Evolutionary conservation across 2,329 filamentous ascomycete genomes (phyloP).

Genomic region (Alternaria sp.): DNA sequence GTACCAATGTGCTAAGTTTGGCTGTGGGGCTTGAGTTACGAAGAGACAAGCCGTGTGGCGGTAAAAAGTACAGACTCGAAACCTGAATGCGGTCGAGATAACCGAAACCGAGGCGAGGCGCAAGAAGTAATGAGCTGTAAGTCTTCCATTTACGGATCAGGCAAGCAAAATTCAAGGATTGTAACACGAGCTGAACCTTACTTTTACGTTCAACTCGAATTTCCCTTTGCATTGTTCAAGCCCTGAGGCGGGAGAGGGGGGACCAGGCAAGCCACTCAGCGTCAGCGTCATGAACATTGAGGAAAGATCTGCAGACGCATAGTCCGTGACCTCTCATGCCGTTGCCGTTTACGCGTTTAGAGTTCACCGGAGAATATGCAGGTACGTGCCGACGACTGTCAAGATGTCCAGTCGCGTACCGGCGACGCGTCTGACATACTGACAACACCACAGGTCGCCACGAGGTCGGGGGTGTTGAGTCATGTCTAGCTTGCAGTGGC

Average conservation of each 20-base stretch:
- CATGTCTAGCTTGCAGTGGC: background rate
- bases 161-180: background rate
- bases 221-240: background rate
- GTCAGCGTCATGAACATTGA: background rate
- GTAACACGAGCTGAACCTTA: background rate
- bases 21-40: slow-evolving; percentile 10
- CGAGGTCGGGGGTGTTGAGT: background rate
- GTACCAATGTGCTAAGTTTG: slow-evolving; percentile 16
- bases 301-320: slow-evolving; percentile 1
- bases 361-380: background rate
- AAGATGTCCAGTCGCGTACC: background rate
- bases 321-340: background rate
- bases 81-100: slow-evolving; percentile 6
- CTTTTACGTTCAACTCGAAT: background rate
- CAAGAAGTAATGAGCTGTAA: background rate
- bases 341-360: background rate
- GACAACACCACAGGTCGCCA: background rate
- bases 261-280: background rate
- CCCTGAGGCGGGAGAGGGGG: background rate
- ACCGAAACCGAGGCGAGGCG: slow-evolving; percentile 3
- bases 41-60: slow-evolving; percentile 9
- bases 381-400: background rate
- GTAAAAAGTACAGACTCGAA: slow-evolving; percentile 5
- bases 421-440: background rate
- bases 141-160: background rate